A percentile compares a stretch with the other conserved stretches of the same genome.
phyloP scores from a whole-genome alignment of 2,329 filamentous ascomycete species.

The Talaromyces sp. region DNA sequence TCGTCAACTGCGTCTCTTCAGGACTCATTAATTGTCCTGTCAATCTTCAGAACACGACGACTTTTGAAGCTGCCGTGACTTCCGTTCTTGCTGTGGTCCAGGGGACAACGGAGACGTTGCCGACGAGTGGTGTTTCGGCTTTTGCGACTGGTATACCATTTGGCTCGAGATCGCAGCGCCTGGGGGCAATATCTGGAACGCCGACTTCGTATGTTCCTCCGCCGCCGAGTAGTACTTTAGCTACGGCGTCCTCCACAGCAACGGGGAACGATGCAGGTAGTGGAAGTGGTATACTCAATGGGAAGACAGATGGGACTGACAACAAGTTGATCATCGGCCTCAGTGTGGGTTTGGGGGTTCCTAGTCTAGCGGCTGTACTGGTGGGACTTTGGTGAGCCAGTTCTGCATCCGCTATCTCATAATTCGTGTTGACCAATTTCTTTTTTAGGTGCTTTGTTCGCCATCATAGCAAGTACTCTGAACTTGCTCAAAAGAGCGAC shows the following conservation, averaged over 20 bases:
- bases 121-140: constrained; percentile 27
- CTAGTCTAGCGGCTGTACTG: constrained; percentile 19
- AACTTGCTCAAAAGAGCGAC: neutral
- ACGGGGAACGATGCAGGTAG: neutral
- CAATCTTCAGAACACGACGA: constrained; percentile 47
- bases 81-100: constrained; percentile 41
- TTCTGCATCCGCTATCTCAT: neutral
- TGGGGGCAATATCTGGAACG: constrained; percentile 43
- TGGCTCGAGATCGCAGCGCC: constrained; percentile 36
- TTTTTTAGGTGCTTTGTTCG: neutral
- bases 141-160: constrained; percentile 42
- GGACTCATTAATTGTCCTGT: constrained; percentile 50
- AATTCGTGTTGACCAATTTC: neutral
- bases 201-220: constrained; percentile 46
- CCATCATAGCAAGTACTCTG: neutral
- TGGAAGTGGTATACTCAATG: constrained; percentile 25
- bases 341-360: constrained; percentile 38
- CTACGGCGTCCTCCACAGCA: constrained; percentile 19
- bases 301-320: constrained; percentile 27
- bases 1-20: constrained; percentile 43
- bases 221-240: constrained; percentile 10
- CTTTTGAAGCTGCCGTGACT: constrained; percentile 32
- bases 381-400: neutral
- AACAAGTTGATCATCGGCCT: constrained; percentile 50
- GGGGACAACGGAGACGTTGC: constrained; percentile 40